A percentile compares a stretch with the other conserved stretches of the same genome.
Evolutionary conservation across 2,329 filamentous ascomycete species (phyloP).

Genomic region (Pyricularia sp.): DNA sequence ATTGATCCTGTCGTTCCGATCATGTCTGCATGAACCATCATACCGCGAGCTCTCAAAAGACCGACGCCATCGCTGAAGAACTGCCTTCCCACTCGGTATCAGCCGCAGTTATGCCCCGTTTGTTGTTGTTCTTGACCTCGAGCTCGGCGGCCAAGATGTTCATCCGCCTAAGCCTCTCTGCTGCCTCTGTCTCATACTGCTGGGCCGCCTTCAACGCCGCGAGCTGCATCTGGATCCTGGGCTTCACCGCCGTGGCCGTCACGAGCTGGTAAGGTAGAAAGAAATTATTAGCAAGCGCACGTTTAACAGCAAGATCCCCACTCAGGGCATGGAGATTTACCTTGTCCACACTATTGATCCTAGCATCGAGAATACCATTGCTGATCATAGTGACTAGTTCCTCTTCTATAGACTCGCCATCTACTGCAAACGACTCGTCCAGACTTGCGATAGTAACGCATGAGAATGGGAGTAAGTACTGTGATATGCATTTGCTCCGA

Average conservation of each 20-base stretch:
- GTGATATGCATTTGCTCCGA: slow-evolving; percentile 82
- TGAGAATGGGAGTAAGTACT: slow-evolving; percentile 87
- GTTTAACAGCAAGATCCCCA: no score
- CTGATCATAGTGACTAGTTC: slow-evolving; percentile 77
- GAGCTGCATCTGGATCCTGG: slow-evolving; percentile 60
- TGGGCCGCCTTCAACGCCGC: slow-evolving; percentile 59
- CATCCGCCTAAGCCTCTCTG: slow-evolving; percentile 68
- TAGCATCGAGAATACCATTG: slow-evolving; percentile 59
- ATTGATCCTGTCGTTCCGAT: not conserved
- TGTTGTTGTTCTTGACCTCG: slow-evolving; percentile 42
- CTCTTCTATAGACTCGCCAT: slow-evolving; percentile 53
- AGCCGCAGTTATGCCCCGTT: not conserved
- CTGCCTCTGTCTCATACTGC: slow-evolving; percentile 64
- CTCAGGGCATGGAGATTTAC: slow-evolving; percentile 23
- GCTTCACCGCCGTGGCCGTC: slow-evolving; percentile 58
- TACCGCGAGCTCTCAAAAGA: not conserved
- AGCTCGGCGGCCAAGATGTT: slow-evolving; percentile 68
- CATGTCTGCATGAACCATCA: not conserved
- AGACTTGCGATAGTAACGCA: slow-evolving; percentile 75
- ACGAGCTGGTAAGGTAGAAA: slow-evolving; percentile 45
- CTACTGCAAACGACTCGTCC: slow-evolving; percentile 62
- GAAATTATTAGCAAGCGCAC: not conserved
- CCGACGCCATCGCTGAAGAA: not conserved
- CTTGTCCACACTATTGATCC: slow-evolving; percentile 76
- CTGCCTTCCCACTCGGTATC: not conserved